Conservation (phyloP, 2,329 filamentous ascomycete genomes). For the Monascus ruber region DNA sequence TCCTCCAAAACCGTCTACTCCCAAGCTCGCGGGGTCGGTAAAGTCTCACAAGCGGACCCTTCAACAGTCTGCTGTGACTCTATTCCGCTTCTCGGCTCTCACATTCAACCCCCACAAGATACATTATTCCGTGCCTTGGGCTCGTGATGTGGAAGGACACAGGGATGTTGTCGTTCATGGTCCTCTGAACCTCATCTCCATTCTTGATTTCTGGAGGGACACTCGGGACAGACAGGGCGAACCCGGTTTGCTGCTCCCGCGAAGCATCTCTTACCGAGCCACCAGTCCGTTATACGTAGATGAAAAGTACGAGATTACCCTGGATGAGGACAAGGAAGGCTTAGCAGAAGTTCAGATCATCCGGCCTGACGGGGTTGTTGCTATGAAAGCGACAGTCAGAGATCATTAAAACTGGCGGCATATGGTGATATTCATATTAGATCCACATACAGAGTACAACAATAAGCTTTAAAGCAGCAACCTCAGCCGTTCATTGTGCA, state of each 20-base stretch:
- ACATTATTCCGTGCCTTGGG: conserved; percentile 34
- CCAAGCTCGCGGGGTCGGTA: conserved; percentile 10
- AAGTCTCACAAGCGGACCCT: conserved; percentile 21
- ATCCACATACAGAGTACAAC: no score
- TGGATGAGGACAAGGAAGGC: conserved; percentile 25
- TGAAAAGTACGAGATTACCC: conserved; percentile 35
- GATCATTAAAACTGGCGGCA: no score
- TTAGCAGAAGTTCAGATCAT: conserved; percentile 23
- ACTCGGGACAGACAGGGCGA: conserved; percentile 11
- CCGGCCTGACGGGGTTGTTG: conserved; percentile 17
- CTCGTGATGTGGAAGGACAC: conserved; percentile 33
- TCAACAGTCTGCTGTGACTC: conserved; percentile 26
- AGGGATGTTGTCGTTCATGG: conserved; percentile 34
- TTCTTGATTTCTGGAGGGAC: conserved; percentile 35
- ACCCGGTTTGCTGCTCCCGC: conserved; percentile 21
- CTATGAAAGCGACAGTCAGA: conserved; percentile 29
- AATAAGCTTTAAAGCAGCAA: no score
- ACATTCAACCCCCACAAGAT: conserved; percentile 37
- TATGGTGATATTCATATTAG: no score
- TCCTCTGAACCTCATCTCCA: conserved; percentile 32
- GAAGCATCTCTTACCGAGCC: conserved; percentile 37
- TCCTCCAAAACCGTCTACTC: conserved; percentile 7
- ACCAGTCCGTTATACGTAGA: conserved; percentile 40
- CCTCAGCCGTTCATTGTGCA: no score
- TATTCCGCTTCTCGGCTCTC: conserved; percentile 35